These are phyloP conservation scores for Scheffersomyces insectosa DNA, from an alignment of 1,139 yeast species.

Conservation along the genomic window DNA sequence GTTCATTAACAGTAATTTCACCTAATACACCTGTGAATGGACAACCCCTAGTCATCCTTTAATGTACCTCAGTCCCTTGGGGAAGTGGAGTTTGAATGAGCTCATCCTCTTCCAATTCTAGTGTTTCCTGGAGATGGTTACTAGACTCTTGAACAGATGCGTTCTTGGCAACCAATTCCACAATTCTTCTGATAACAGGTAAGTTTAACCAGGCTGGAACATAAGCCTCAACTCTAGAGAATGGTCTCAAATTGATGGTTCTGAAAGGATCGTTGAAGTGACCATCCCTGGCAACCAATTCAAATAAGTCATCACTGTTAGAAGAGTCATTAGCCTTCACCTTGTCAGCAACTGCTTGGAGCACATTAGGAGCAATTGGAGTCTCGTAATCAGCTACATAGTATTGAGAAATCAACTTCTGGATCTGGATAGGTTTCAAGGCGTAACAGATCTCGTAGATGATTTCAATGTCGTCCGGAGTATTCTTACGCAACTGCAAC, in stretches of 20 bases:
- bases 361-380: constrained; percentile 83
- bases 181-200: constrained; percentile 84
- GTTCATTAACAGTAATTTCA: too few species aligned
- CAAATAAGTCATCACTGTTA: constrained; percentile 66
- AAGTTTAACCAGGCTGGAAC: constrained; percentile 94
- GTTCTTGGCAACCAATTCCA: constrained; percentile 85
- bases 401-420: constrained; percentile 86
- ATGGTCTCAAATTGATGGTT: constrained; percentile 79
- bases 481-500: constrained; percentile 86
- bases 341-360: constrained; percentile 80
- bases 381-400: constrained; percentile 94
- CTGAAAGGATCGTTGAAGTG: constrained; percentile 89
- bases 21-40: too few species aligned
- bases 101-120: constrained; percentile 9
- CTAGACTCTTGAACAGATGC: constrained; percentile 51
- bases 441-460: constrained; percentile 95
- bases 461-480: constrained; percentile 87
- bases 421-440: constrained; percentile 90
- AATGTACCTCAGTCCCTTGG: too few species aligned
- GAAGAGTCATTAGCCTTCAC: constrained; percentile 66
- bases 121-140: constrained; percentile 10
- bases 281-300: constrained; percentile 72
- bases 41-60: too few species aligned
- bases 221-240: constrained; percentile 89
- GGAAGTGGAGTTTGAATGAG: too few species aligned